Conservation (phyloP, 768 basidiomycete species). For the Pulveroboletus sp. region DNA sequence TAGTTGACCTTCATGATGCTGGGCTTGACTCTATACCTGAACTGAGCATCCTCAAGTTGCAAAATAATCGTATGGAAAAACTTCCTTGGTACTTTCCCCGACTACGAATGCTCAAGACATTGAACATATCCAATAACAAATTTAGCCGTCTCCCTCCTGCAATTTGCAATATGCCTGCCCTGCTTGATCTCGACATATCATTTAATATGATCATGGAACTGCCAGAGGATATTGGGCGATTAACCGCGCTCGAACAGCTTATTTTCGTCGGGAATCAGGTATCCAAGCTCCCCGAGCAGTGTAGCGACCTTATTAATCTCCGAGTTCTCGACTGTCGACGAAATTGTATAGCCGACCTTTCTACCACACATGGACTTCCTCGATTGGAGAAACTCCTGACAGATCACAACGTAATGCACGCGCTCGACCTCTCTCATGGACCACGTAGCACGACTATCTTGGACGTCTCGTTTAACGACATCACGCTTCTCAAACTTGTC, state of each 20-base stretch:
- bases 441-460: constrained; percentile 53
- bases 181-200: constrained; percentile 87
- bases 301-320: constrained; percentile 51
- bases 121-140: constrained; percentile 97
- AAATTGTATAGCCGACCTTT: constrained; percentile 77
- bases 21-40: constrained; percentile 71
- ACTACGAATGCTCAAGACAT: constrained; percentile 60
- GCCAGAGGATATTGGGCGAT: constrained; percentile 71
- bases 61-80: constrained; percentile 88
- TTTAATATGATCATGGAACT: constrained; percentile 86
- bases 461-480: constrained; percentile 83
- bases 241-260: constrained; percentile 65
- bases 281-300: constrained; percentile 62
- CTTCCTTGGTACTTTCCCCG: constrained; percentile 84
- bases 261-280: constrained; percentile 86
- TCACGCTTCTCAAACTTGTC: constrained; percentile 67
- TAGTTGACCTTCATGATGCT: constrained; percentile 83
- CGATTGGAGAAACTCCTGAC: constrained; percentile 63
- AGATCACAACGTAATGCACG: constrained; percentile 79
- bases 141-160: constrained; percentile 71
- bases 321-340: constrained; percentile 76
- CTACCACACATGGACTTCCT: constrained; percentile 63
- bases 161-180: constrained; percentile 64
- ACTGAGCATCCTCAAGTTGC: constrained; percentile 64
- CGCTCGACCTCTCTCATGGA: constrained; percentile 74